Evolutionary conservation across 2,329 filamentous ascomycete genomes (phyloP), one percentile per base, ranked within the genome.

Genomic region (Calonectria crousiana): DNA sequence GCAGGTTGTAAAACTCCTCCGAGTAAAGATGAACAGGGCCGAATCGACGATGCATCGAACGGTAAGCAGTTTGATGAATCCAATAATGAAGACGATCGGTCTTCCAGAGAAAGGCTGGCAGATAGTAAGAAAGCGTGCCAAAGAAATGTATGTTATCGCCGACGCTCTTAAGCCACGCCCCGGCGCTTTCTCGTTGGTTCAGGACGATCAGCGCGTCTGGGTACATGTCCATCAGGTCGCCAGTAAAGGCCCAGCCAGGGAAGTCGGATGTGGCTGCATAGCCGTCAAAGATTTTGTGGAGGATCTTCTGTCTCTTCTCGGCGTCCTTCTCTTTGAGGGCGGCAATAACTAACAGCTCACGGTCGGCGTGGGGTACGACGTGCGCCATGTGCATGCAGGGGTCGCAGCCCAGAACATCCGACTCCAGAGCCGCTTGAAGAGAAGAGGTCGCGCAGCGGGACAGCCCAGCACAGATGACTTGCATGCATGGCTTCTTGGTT

Each of bases 151-250:
- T 67, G 53, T 76, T 81, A 0, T 78, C 75, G 20, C 53, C 16
- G 0, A 81, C 70, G 16, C 82, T 85, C 34, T 70, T 74, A 0
- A 78, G 74, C 83, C 83, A 85, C 1, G 76, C 69, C 4, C 74
- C 70, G 13, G 78, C 72, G 34, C 78, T 77, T 1, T 77, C 72
- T 13, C 83, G 81, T 23, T 78, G 76, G n/a, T 86, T 86, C 2
- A 86, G 68, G 0, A 85, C 74, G 6, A 86, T 60, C 1, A 77
- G 73, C 0, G 83, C 84, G 2, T 84, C 81, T 0, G 84, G 84
- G 14, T 84, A 86, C 77, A 84, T 82, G 32, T 86, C 84, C 82
- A 85, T 84, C 44, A 86, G 73, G 47, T 85, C 84, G 8, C 82
- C 81, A 0, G 81, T 76, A 74, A 86, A 85, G 62, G 78, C 77